Conservation (phyloP, 495 filamentous ascomycete species). For the Zalerion maritima region DNA sequence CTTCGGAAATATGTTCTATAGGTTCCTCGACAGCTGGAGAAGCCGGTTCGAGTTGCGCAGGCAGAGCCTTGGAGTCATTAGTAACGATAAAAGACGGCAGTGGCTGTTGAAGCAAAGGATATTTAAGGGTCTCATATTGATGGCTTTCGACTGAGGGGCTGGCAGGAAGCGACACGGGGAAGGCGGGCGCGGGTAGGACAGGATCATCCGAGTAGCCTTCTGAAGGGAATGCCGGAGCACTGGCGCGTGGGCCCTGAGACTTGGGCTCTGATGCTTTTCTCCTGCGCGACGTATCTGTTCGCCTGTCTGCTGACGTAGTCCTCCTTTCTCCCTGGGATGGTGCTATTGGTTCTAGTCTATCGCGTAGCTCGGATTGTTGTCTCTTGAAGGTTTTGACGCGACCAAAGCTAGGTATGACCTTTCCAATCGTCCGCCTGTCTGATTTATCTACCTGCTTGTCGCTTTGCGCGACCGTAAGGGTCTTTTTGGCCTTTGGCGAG, state of each 20-base stretch:
- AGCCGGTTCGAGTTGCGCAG: too few species aligned
- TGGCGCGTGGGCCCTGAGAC: constrained; percentile 24
- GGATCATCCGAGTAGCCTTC: constrained; percentile 7
- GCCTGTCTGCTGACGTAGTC: constrained; percentile 58
- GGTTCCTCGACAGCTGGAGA: too few species aligned
- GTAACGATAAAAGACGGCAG: too few species aligned
- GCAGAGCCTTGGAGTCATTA: too few species aligned
- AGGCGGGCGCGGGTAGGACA: constrained; percentile 2
- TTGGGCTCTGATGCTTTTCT: constrained; percentile 11
- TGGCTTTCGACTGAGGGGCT: constrained; percentile 6
- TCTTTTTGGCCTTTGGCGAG: too few species aligned
- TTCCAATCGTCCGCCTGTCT: too few species aligned
- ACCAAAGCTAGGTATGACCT: constrained; percentile 67
- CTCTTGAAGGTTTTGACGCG: constrained; percentile 62
- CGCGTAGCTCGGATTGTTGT: constrained; percentile 64
- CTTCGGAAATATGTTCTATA: too few species aligned
- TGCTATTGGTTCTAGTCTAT: constrained; percentile 50
- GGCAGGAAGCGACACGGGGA: constrained; percentile 7
- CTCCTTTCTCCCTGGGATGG: constrained; percentile 51
- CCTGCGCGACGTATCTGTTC: constrained; percentile 23
- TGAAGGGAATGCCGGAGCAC: constrained; percentile 26
- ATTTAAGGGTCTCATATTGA: too few species aligned
- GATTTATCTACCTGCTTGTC: too few species aligned
- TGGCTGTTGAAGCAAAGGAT: too few species aligned
- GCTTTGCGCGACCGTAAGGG: too few species aligned